Percentiles rank a stretch among this genome's conserved stretches.
Evolutionary conservation across 805 yeast genomes (phyloP).

Genomic region (Huiozyma sinensis): DNA sequence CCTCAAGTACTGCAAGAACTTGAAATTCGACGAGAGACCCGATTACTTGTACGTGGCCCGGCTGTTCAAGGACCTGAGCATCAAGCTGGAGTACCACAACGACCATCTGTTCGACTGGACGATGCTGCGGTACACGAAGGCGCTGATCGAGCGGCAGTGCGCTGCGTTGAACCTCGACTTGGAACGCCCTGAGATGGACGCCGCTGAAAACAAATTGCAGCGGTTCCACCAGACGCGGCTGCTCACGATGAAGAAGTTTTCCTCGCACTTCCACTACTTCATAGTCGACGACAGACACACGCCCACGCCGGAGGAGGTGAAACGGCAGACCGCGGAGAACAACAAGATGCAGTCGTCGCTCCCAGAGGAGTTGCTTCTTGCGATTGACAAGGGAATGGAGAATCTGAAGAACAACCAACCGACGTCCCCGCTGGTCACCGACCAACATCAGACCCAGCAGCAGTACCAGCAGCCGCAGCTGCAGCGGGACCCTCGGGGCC

Average conservation of each 20-base stretch:
- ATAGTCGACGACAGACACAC: constrained; percentile 21
- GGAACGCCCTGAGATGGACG: not conserved
- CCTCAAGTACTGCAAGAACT: constrained; percentile 79
- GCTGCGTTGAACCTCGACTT: not conserved
- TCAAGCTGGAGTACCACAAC: constrained; percentile 81
- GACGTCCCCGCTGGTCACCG: constrained; percentile 1
- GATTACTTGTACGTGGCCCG: constrained; percentile 86
- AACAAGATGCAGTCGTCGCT: constrained; percentile 18
- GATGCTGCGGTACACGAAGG: constrained; percentile 35
- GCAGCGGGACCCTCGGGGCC: not conserved
- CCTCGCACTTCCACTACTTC: constrained; percentile 28
- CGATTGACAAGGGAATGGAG: constrained; percentile 24
- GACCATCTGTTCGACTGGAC: constrained; percentile 99
- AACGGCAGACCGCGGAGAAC: constrained; percentile 21
- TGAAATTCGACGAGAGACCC: constrained; percentile 94
- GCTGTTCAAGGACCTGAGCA: constrained; percentile 80
- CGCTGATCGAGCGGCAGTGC: constrained; percentile 25
- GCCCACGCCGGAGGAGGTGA: constrained; percentile 27
- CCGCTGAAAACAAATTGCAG: constrained; percentile 12
- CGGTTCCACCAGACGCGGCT: constrained; percentile 24
- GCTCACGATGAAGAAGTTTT: constrained; percentile 26
- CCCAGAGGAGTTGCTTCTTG: constrained; percentile 20
- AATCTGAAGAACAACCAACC: constrained; percentile 16
- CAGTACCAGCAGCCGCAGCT: not conserved
- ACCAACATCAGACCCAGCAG: constrained; percentile 2